Conservation (phyloP, 306 rosid species). For the Begonia masoniana region DNA sequence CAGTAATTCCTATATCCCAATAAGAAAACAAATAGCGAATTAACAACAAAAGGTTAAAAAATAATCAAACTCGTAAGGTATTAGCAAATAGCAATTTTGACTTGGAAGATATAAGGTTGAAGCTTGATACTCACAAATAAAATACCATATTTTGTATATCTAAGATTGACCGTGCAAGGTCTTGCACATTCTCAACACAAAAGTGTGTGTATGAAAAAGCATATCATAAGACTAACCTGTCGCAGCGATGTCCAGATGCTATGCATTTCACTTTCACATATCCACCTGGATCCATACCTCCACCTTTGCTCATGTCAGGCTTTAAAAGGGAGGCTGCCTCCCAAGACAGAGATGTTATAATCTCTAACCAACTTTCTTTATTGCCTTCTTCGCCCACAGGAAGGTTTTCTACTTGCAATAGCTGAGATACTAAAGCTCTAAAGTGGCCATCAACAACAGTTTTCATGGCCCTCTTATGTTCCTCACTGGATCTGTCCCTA, state of each 20-base stretch:
- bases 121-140: too few species aligned
- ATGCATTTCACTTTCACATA: constrained; percentile 87
- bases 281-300: constrained; percentile 97
- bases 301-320: constrained; percentile 90
- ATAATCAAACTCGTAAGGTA: too few species aligned
- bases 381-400: constrained; percentile 44
- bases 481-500: constrained; percentile 61
- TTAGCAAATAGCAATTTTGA: too few species aligned
- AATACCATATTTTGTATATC: too few species aligned
- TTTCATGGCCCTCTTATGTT: constrained; percentile 59
- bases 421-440: constrained; percentile 87
- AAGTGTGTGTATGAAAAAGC: too few species aligned
- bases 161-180: too few species aligned
- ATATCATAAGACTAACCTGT: constrained; percentile 35
- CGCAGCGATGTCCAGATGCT: constrained; percentile 59
- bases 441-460: constrained; percentile 91
- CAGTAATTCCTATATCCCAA: too few species aligned
- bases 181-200: too few species aligned
- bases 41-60: too few species aligned
- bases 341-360: constrained; percentile 77
- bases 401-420: constrained; percentile 75
- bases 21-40: too few species aligned
- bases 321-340: constrained; percentile 89
- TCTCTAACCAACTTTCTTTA: constrained; percentile 73
- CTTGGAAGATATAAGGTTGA: too few species aligned